A percentile compares a stretch with the other conserved stretches of the same genome.
phyloP scores from a whole-genome alignment of 805 yeast species.

The Schizosaccharomyces pombe region DNA sequence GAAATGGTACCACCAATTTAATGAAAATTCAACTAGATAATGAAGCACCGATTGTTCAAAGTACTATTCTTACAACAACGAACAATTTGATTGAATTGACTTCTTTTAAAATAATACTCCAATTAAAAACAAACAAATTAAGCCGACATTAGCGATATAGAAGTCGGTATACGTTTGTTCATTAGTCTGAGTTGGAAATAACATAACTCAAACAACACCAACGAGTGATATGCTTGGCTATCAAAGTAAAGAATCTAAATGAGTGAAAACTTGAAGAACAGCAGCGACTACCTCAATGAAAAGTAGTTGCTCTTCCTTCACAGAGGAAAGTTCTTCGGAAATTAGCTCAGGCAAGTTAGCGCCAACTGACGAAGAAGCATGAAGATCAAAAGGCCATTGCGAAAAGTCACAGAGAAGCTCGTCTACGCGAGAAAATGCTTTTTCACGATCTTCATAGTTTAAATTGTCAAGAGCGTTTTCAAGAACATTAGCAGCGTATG shows the following conservation, averaged over 20 bases:
- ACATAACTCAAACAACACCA: no score
- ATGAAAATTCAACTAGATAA: no score
- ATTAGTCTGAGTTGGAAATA: no score
- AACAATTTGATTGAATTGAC: no score
- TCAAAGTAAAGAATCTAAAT: slow-evolving; percentile 53
- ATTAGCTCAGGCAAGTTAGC: slow-evolving; percentile 36
- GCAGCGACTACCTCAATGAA: slow-evolving; percentile 81
- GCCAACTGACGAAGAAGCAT: slow-evolving; percentile 33
- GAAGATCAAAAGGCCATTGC: slow-evolving; percentile 58
- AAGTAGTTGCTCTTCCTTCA: slow-evolving; percentile 22
- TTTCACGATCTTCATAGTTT: slow-evolving; percentile 71
- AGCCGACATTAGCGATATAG: no score
- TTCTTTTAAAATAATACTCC: no score
- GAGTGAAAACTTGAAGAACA: slow-evolving; percentile 67
- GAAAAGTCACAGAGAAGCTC: slow-evolving; percentile 63
- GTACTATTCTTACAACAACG: no score
- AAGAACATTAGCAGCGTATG: slow-evolving; percentile 88
- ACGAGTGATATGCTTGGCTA: background rate
- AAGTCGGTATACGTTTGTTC: no score
- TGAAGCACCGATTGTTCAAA: no score
- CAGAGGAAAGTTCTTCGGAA: slow-evolving; percentile 26
- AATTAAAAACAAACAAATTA: no score
- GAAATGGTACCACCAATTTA: no score
- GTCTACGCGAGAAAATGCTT: slow-evolving; percentile 84
- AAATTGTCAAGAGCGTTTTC: slow-evolving; percentile 58